Evolutionary conservation across 176 grass and related monocot genomes (phyloP), one percentile per base, ranked within the genome.

Genomic region (Panicum miliaceum): DNA sequence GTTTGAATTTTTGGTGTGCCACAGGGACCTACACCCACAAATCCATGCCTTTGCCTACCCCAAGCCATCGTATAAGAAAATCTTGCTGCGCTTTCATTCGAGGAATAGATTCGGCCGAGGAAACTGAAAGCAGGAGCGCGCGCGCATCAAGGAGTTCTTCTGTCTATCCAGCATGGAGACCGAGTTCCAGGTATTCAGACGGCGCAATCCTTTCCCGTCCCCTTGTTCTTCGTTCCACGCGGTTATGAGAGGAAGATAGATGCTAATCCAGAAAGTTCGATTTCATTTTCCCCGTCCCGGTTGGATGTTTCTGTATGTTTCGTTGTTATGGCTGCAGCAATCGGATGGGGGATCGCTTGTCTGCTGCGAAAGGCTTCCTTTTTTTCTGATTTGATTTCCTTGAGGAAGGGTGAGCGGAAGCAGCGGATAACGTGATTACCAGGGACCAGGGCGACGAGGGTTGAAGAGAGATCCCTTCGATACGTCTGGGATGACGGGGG

Each of bases 131-230:
- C 14, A 29, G n/a, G 14, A 68, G 3, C 59, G 18, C 12, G 42
- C 60, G 32, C 52, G 13, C 8, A 61, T 79, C 85, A 20, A 73
- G 19, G 16, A 43, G 5, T 64, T 79, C 29, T 32, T 32, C 29
- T 32, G 1, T 32, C 11, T 9, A 51, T 7, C n/a, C 14, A 37
- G 26, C 13, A 87, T 87, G 77, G 85, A 87, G 70, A 81, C 58
- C 13, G 77, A 87, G 25, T 87, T 87, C 85, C 85, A 87, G 85
- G 85, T 87, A 81, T 23, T 10, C 20, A 16, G 8, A 14, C n/a
- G 52, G 34, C 66, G 13, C 76, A 12, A 23, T 37, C 38, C 65
- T 75, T 87, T 1, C 59, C 59, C 8, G 25, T 68, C 60, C 66
- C 7, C 35, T 40, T 84, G 7, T 84, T 76, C 46, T 38, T 84